These are phyloP conservation scores for Pholiota conissans DNA, from an alignment of 768 basidiomycete species.

Conservation along the genomic window DNA sequence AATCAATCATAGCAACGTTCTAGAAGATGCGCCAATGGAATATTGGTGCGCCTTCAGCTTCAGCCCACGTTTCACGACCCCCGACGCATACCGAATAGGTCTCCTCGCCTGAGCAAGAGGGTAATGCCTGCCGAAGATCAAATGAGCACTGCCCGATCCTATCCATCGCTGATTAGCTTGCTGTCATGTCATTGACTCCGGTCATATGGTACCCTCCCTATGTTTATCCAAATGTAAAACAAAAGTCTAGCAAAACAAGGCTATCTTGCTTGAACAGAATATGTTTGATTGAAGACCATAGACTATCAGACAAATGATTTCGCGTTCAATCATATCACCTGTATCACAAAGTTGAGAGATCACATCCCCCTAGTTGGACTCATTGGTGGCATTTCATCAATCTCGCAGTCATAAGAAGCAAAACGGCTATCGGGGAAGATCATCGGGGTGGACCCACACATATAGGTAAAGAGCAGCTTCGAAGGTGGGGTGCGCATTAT, in stretches of 20 bases:
- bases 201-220: slow-evolving; percentile 5
- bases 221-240: neutral
- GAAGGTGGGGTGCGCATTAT: neutral
- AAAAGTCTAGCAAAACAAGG: neutral
- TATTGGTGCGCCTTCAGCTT: slow-evolving; percentile 24
- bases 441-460: neutral
- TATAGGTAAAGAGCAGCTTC: slow-evolving; percentile 1
- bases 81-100: slow-evolving; percentile 34
- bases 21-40: slow-evolving; percentile 8
- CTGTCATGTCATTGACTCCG: slow-evolving; percentile 45
- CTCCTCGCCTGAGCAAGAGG: slow-evolving; percentile 11
- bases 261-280: neutral
- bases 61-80: slow-evolving; percentile 41
- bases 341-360: neutral
- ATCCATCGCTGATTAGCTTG: slow-evolving; percentile 33
- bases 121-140: slow-evolving; percentile 32
- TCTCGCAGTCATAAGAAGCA: slow-evolving; percentile 9
- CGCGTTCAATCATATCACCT: neutral
- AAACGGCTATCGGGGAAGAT: neutral
- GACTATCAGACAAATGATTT: neutral
- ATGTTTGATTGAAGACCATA: neutral
- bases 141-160: slow-evolving; percentile 27
- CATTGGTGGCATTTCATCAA: slow-evolving; percentile 4
- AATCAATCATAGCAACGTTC: slow-evolving; percentile 7
- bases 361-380: neutral